Evolutionary conservation across 306 rosid species (phyloP), one percentile per base, ranked within the genome.

Genomic region (Acacia acuminata): DNA sequence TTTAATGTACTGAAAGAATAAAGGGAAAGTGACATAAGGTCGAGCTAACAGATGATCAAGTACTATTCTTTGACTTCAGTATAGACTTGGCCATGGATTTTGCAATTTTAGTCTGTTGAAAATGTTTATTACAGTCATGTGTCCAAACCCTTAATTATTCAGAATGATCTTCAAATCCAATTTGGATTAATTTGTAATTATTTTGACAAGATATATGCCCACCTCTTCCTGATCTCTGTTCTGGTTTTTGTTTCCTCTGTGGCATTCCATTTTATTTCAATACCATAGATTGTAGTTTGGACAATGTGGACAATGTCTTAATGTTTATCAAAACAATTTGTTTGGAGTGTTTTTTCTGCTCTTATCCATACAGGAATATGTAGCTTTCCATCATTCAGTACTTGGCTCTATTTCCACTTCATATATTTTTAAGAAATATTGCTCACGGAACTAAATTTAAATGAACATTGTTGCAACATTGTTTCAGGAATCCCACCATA

Each of bases 401-500:
- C 43, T 56, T 82, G 73, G 40, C 55, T 16, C 24, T 45, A 63
- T 8, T 45, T 36, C 43, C 12, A 6, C 48, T 68, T 42, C 42
- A 20, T 42, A 0, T 72, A 22, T 38, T 47, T 85, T 77, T 72
- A 64, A 56, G 56, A 24, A 71, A 30, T 30, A 45, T 53, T 64
- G 27, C 56, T 47, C 56, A 7, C 72, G 17, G 17, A 63, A 34
- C 68, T 15, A 22, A 34, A 55, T n/a, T 67, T 56, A 8, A 34
- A 4, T 14, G 30, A 65, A 32, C 5, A 44, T n/a, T 67, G 36
- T 14, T 50, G 19, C 81, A 65, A 32, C 5, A 44, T n/a, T 67
- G 36, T 14, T 50, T 15, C 81, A 94, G 98, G 96, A 88, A 91
- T 71, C 98, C 98, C 44, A 85, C 84, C 27, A 89, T 91, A 56